Evolutionary conservation across 345 rosid species (phyloP), one percentile per base, ranked within the genome.

Genomic region (Rhizophora apiculata): DNA sequence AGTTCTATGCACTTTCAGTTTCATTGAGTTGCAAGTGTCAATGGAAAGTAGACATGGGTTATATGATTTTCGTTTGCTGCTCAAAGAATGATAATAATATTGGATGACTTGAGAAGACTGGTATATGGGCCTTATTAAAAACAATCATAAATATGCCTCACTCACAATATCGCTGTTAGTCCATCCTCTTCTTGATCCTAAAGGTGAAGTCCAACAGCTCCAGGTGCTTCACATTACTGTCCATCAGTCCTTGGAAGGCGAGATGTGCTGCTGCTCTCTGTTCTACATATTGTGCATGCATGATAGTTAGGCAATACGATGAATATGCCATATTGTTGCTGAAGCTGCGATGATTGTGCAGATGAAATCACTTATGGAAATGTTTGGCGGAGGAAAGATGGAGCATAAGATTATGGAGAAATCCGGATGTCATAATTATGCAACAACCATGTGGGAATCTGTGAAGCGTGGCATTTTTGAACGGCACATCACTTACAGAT

Each of bases 341-440:
- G 63, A 68, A 31, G 51, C 68, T 34, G 22, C 29, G 43, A 10
- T 46, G 65, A 62, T 68, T 5, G 27, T 78, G 80, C 89, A 89
- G 96, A 73, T 88, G 27, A 79, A 82, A 49, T 75, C 80, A 5
- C 68, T 88, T 6, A 88, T 88, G 94, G 88, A 81, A 65, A 67
- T 88, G 58, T 93, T 93, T 73, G 80, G 74, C 5, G 93, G 97
- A 60, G 92, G 96, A 74, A 82, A 75, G 49, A 48, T 85, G 71
- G 95, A 94, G 82, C 78, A 82, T 39, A 82, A 53, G 67, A 77
- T 91, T 20, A 89, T 94, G 97, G 98, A 87, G 73, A 85, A 78
- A 81, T 85, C 96, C 0, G 95, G 96, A 65, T 88, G 96, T 75
- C 83, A 85, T 34, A 77, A 72, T 70, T 91, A 94, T 48, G 72